Evolutionary conservation across 345 rosid genomes (phyloP).

Genomic region (Eucalyptus regnans): DNA sequence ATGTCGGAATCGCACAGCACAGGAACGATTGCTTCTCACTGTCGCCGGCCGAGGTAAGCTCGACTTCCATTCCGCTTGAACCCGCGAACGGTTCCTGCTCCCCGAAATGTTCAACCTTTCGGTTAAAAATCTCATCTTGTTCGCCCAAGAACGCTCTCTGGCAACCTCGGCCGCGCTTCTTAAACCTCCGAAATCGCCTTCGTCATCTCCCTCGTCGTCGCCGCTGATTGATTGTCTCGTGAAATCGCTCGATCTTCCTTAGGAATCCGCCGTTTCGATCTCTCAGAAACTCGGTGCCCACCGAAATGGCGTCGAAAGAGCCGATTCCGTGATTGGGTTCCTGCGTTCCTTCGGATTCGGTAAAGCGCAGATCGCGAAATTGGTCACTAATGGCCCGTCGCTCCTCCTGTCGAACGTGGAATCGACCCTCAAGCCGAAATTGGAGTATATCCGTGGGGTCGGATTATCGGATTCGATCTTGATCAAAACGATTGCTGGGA

Average conservation of each 20-base stretch:
- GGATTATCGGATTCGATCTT: constrained; percentile 6
- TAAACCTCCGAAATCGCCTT: background rate
- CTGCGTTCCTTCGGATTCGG: constrained; percentile 1
- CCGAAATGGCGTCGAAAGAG: background rate
- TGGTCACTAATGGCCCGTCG: constrained; percentile 1
- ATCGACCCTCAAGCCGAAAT: constrained; percentile 5
- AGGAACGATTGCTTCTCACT: background rate
- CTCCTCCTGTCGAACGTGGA: background rate
- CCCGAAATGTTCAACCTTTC: background rate
- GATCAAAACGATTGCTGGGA: background rate
- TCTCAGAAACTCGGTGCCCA: background rate
- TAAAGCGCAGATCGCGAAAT: constrained; percentile 1
- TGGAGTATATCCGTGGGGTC: background rate
- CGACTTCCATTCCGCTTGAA: background rate
- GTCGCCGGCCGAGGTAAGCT: background rate
- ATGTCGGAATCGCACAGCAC: background rate
- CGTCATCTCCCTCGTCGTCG: background rate
- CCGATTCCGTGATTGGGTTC: background rate
- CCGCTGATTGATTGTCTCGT: background rate
- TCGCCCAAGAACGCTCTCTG: background rate
- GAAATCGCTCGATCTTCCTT: constrained; percentile 12
- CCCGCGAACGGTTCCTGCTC: background rate
- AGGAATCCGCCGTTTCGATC: constrained; percentile 1
- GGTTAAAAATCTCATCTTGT: background rate
- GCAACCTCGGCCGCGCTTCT: background rate